Conservation (phyloP, 78 protist genomes). For the Dictyostelium intermedium region DNA sequence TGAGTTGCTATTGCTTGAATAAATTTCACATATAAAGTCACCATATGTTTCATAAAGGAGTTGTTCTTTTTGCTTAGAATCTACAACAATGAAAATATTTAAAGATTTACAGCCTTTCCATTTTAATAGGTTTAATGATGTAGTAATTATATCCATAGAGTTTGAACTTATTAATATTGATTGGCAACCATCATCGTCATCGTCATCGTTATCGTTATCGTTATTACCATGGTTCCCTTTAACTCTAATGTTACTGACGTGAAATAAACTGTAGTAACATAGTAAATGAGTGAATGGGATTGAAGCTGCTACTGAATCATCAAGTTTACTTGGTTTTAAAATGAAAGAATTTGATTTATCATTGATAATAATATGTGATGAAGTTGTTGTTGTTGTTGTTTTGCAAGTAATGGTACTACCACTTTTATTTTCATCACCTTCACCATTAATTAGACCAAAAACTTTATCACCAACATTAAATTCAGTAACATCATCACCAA, state of each 20-base stretch:
- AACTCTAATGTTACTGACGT: no score
- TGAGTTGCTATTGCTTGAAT: no score
- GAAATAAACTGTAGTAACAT: background rate
- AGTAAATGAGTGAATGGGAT: background rate
- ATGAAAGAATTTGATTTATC: background rate
- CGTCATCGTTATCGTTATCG: background rate
- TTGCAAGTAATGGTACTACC: background rate
- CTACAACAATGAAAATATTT: background rate
- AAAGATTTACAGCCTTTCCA: background rate
- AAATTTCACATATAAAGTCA: background rate
- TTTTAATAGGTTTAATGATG: background rate
- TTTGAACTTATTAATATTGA: background rate
- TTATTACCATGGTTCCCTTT: no score
- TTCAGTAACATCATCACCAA: background rate
- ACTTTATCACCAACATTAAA: constrained; percentile 43
- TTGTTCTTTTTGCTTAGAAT: background rate
- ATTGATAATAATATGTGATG: background rate
- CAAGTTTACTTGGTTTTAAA: background rate
- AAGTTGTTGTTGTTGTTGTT: no score
- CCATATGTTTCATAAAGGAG: background rate
- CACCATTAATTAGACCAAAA: background rate
- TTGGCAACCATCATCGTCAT: background rate
- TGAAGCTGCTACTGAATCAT: background rate
- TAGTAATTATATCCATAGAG: background rate
- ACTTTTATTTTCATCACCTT: background rate